These are phyloP conservation scores for Psilocybe cubensis DNA, from an alignment of 768 basidiomycete species.

Conservation along the genomic window DNA sequence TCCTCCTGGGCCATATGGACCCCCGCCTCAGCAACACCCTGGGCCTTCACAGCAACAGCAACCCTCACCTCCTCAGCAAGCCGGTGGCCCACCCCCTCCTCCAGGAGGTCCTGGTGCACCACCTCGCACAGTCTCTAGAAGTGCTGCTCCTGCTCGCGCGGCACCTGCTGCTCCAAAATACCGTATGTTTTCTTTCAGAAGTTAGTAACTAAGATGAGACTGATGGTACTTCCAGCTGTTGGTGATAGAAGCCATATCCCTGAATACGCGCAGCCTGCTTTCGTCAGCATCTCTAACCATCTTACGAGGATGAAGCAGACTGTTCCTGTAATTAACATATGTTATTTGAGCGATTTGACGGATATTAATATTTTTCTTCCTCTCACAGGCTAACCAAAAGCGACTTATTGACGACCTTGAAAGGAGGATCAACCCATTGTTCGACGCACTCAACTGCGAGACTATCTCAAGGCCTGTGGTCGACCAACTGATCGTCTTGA, in stretches of 20 bases:
- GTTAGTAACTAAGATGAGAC: too few relatives aligned
- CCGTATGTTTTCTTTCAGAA: conserved; percentile 39
- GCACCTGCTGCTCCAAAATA: conserved; percentile 43
- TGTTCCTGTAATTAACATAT: conserved; percentile 66
- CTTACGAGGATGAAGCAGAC: conserved; percentile 71
- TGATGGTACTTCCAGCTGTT: conserved; percentile 53
- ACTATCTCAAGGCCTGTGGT: conserved; percentile 73
- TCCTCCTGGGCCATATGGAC: conserved; percentile 32
- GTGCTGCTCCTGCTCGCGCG: conserved; percentile 23
- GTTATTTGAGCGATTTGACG: conserved; percentile 29
- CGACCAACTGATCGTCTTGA: conserved; percentile 71
- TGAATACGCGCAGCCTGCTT: conserved; percentile 65
- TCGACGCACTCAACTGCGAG: conserved; percentile 91
- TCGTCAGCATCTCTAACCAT: conserved; percentile 63
- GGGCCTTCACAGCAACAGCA: conserved; percentile 23
- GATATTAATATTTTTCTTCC: background rate
- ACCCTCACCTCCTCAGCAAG: conserved; percentile 17
- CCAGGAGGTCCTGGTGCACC: conserved; percentile 29
- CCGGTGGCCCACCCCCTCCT: conserved; percentile 34
- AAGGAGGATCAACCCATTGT: conserved; percentile 81
- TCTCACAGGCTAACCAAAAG: conserved; percentile 75
- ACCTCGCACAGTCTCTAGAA: conserved; percentile 27
- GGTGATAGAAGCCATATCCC: conserved; percentile 96
- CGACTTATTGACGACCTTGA: conserved; percentile 87
- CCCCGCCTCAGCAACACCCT: conserved; percentile 35